Conservation (phyloP, 176 grass and related monocot genomes). For the Tillandsia fasciculata region DNA sequence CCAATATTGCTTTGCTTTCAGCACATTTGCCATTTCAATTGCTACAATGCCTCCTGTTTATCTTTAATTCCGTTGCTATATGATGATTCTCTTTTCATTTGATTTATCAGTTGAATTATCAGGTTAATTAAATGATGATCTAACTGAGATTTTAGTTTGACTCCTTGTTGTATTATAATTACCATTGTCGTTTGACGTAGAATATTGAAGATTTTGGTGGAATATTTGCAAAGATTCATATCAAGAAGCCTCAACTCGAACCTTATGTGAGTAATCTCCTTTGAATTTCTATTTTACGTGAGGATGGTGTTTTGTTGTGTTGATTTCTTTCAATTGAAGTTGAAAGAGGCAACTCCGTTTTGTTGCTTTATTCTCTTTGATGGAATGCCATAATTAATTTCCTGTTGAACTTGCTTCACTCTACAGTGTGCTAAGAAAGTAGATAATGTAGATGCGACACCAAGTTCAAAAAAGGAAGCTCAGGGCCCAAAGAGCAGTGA, state of each 20-base stretch:
- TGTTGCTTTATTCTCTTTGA: not conserved
- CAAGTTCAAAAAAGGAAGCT: slow-evolving; percentile 46
- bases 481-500: slow-evolving; percentile 36
- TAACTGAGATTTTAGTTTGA: not conserved
- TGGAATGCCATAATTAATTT: not conserved
- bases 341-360: too few species aligned
- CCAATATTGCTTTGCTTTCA: too few species aligned
- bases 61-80: too few species aligned
- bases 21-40: too few species aligned
- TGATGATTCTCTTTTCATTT: too few species aligned
- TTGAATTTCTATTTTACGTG: slow-evolving; percentile 1
- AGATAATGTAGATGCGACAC: slow-evolving; percentile 46
- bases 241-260: slow-evolving; percentile 50
- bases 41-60: too few species aligned
- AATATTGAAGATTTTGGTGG: slow-evolving; percentile 59
- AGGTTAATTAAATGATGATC: not conserved
- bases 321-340: not conserved
- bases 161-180: not conserved
- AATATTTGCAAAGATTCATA: slow-evolving; percentile 44
- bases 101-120: not conserved
- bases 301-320: not conserved
- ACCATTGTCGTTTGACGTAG: slow-evolving; percentile 31
- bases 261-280: slow-evolving; percentile 40
- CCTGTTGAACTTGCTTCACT: not conserved
- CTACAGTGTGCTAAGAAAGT: slow-evolving; percentile 41